Evolutionary conservation across 345 rosid species (phyloP), one percentile per base, ranked within the genome.

Genomic region (Citrus glauca): DNA sequence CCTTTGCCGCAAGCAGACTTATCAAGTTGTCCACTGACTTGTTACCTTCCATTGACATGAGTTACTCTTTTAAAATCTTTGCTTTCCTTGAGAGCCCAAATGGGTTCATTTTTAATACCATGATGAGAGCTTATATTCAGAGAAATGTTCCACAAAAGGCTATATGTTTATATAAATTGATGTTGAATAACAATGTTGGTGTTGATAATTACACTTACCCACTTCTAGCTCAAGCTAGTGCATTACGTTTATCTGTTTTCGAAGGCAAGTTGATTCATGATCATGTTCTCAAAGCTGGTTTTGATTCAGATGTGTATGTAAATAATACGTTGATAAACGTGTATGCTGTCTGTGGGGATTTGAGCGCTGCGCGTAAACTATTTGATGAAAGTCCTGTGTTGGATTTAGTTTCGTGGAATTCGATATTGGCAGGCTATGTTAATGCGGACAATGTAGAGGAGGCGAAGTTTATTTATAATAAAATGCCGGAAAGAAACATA

Each of bases 341-440:
- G 89, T 88, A 88, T 72, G 70, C 83, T 4, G 91, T 81, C 27
- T 83, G 91, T 45, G 88, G 88, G 69, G 76, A 78, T 24, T 61
- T 84, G 83, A 19, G 50, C 24, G 80, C 73, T 72, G 89, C 91
- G 3, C 84, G 88, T 74, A 73, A 80, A 19, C 77, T 88, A 79
- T 90, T 90, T 24, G 86, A 88, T 74, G 87, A 79, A 85, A 88
- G 89, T 82, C 81, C 78, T 55, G 80, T 73, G 10, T 42, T 80
- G 87, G 93, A 90, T 78, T 72, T 72, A 7, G 90, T 90, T 59
- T 88, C 93, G 9, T 90, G 93, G 93, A 90, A 88, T 73, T 85
- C 93, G 33, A 84, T 90, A 8, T 40, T 90, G 81, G 90, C 90
- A 0, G 93, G 89, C 17, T 88, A 85, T 84, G 84, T 88, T 78